Evolutionary conservation across 2,329 filamentous ascomycete species (phyloP).

Genomic region (Lasiodiplodia citricola): DNA sequence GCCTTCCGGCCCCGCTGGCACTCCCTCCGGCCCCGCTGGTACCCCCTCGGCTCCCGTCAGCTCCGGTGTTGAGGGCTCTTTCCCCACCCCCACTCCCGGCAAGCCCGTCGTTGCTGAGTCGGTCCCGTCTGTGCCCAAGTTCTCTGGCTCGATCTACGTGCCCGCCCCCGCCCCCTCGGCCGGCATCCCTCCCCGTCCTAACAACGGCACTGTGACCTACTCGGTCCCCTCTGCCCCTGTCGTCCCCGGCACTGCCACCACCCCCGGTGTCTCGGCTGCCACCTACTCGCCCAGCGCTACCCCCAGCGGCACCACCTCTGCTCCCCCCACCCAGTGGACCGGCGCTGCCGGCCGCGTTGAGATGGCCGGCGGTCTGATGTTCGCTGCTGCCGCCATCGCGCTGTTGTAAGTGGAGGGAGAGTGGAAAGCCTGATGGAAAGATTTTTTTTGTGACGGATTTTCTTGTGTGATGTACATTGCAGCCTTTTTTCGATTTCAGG

Average conservation of each 20-base stretch:
- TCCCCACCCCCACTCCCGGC: constrained; percentile 1
- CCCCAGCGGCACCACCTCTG: background rate
- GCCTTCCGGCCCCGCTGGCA: background rate
- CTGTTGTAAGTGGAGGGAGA: constrained; percentile 2
- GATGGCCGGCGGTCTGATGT: constrained; percentile 11
- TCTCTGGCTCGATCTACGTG: background rate
- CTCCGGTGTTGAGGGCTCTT: background rate
- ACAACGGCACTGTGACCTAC: constrained; percentile 16
- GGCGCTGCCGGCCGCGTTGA: constrained; percentile 19
- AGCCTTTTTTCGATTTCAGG: background rate
- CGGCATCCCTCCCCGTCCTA: constrained; percentile 7
- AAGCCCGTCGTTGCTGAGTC: constrained; percentile 14
- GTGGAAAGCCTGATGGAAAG: background rate
- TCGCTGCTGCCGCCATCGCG: constrained; percentile 5
- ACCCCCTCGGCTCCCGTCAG: background rate
- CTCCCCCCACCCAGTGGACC: constrained; percentile 4
- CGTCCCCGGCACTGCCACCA: background rate
- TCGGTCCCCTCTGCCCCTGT: background rate
- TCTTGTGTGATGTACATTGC: constrained; percentile 12
- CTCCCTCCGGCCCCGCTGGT: background rate
- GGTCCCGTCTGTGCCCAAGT: background rate
- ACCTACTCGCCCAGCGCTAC: background rate
- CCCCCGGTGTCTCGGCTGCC: background rate
- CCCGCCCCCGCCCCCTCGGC: constrained; percentile 2
- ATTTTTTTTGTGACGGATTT: constrained; percentile 18